Base-by-base conservation (phyloP, 495 filamentous ascomycete species). In the Annulohypoxylon maeteangense region DNA sequence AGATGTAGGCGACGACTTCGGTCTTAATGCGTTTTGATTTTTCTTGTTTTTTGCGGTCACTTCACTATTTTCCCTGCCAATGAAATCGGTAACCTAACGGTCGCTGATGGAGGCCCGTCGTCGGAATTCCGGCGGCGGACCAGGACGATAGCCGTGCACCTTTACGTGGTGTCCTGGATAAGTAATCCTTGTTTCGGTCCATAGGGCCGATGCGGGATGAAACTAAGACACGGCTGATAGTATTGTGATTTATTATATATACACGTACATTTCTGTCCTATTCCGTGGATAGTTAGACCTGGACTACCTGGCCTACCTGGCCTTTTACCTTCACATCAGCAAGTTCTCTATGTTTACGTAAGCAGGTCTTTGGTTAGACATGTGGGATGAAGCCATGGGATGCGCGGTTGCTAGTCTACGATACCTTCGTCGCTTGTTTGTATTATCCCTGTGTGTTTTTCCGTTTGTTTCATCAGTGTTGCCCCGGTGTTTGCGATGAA, bases 111-210 rank as follows among this genome's bases (percentile, higher is more conserved):
- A 25, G 45, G 8, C 10, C 45, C 45, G 45, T 25, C 45, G 45
- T 23, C 45, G 45, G 45, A 25, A 25, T 4, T 48, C 45, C 45
- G 45, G 20, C 45, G 45, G 45, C 45, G 45, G 45, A 48, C 45
- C 45, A 48, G 45, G 45, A 48, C 45, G 45, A 48, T 25, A 11
- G 18, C 45, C 20, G 45, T 25, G 45, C 45, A 48, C 45, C 45
- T 48, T 48, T 48, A 10, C 45, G 45, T 48, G 45, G 18, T 48
- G 45, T 48, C 45, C 45, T 25, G 45, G 45, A 48, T 48, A 48
- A 48, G 45, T 48, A 48, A 12, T 25, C 18, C 22, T 25, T 11
- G 18, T 25, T 48, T 48, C 45, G 45, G 45, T 44, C 40, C 4
- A 20, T 1, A n/a, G 20, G 22, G 11, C 45, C 20, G 45, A 48